Percentiles rank a stretch among this genome's conserved stretches.
Conservation (phyloP, 805 yeast genomes). For the Hanseniaspora occidentalis region DNA sequence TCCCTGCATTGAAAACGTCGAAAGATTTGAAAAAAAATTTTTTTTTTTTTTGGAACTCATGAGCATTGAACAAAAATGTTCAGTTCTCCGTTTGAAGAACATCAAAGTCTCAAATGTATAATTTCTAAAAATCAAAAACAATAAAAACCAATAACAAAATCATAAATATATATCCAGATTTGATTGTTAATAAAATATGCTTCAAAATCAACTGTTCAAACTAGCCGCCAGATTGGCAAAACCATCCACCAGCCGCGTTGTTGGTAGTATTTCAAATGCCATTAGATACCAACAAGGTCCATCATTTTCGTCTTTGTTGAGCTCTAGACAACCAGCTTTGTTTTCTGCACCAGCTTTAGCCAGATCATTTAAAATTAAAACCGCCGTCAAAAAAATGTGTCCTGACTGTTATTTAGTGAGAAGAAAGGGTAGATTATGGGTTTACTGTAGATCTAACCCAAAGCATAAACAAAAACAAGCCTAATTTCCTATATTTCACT, state of each 20-base stretch:
- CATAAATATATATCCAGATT: no score
- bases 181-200: no score
- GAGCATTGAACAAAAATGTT: no score
- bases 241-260: neutral
- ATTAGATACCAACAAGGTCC: neutral
- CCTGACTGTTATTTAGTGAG: conserved; percentile 84
- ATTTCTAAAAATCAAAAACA: no score
- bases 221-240: neutral
- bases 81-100: no score
- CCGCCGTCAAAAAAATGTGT: conserved; percentile 90
- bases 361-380: conserved; percentile 82
- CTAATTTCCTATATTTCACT: conserved; percentile 18
- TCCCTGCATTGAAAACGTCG: no score
- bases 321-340: neutral
- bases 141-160: no score
- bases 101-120: no score
- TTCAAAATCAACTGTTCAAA: neutral
- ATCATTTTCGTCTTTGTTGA: neutral
- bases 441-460: conserved; percentile 83
- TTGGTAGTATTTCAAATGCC: neutral
- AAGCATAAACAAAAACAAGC: conserved; percentile 94
- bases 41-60: no score
- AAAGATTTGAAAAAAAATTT: no score
- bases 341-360: conserved; percentile 12
- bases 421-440: conserved; percentile 89